Evolutionary conservation across 345 rosid species (phyloP).

Genomic region (Syzygium jambos): DNA sequence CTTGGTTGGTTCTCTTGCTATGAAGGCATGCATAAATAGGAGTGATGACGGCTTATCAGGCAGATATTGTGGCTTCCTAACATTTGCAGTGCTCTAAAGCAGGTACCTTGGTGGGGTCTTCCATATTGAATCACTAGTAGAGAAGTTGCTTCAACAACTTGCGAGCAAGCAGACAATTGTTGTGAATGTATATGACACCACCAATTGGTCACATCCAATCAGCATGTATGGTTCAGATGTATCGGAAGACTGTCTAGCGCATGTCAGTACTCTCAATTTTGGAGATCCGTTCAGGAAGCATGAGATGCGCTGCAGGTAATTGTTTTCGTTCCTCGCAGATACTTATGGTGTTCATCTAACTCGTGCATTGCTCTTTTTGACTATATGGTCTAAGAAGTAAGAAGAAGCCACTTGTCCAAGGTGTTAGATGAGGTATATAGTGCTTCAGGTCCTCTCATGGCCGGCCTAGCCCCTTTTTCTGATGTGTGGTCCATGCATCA

Average conservation of each 20-base stretch:
- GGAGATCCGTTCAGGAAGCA: slow-evolving; percentile 95
- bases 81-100: slow-evolving; percentile 9
- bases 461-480: not conserved
- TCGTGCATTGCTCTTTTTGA: not conserved
- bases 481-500: not conserved
- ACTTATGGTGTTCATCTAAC: not conserved
- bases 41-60: not conserved
- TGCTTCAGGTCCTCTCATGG: not conserved
- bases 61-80: not conserved
- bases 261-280: slow-evolving; percentile 62
- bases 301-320: slow-evolving; percentile 97
- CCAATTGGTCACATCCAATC: slow-evolving; percentile 57
- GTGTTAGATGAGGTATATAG: not conserved
- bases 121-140: slow-evolving; percentile 83
- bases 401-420: not conserved
- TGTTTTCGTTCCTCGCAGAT: slow-evolving; percentile 1
- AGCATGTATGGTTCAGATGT: slow-evolving; percentile 90
- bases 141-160: slow-evolving; percentile 90
- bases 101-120: slow-evolving; percentile 96
- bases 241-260: slow-evolving; percentile 49
- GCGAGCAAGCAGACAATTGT: slow-evolving; percentile 92
- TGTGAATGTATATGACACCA: slow-evolving; percentile 82
- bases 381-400: not conserved
- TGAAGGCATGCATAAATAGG: not conserved
- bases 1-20: not conserved